phyloP scores from a whole-genome alignment of 129 eudicot genomes.

The Oenanthe sinensis region DNA sequence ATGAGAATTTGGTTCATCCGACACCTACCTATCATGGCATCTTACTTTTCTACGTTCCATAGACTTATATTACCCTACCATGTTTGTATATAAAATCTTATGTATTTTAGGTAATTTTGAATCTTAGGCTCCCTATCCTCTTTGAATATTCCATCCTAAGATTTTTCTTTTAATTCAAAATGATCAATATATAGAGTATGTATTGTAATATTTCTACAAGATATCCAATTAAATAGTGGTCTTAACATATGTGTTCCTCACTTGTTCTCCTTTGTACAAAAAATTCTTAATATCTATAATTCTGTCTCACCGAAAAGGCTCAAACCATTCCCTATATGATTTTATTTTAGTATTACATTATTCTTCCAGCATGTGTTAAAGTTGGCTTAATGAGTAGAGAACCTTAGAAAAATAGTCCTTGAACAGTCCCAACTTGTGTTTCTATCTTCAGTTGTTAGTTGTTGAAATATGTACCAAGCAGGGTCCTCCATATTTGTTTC shows the following conservation, averaged over 20 bases:
- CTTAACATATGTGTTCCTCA: not conserved
- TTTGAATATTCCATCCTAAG: no score
- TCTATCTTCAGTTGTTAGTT: not conserved
- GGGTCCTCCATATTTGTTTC: constrained; percentile 12
- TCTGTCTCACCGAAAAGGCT: not conserved
- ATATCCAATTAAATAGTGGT: no score
- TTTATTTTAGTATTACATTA: not conserved
- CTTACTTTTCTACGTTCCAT: no score
- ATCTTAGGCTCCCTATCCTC: no score
- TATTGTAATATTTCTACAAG: no score
- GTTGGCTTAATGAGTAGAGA: not conserved
- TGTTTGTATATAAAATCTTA: no score
- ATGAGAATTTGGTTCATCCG: no score
- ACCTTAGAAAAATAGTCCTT: constrained; percentile 10
- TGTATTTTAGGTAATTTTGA: no score
- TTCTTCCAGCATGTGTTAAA: not conserved
- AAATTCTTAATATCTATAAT: not conserved
- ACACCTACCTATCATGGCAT: no score
- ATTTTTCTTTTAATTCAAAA: no score
- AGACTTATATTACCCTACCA: no score
- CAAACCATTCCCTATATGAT: constrained; percentile 3
- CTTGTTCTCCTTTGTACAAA: not conserved
- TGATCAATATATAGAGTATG: no score
- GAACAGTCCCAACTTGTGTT: constrained; percentile 10
- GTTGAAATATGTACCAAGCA: not conserved